Conservation (phyloP, 2,329 filamentous ascomycete genomes). For the Rosellinia necatrix region DNA sequence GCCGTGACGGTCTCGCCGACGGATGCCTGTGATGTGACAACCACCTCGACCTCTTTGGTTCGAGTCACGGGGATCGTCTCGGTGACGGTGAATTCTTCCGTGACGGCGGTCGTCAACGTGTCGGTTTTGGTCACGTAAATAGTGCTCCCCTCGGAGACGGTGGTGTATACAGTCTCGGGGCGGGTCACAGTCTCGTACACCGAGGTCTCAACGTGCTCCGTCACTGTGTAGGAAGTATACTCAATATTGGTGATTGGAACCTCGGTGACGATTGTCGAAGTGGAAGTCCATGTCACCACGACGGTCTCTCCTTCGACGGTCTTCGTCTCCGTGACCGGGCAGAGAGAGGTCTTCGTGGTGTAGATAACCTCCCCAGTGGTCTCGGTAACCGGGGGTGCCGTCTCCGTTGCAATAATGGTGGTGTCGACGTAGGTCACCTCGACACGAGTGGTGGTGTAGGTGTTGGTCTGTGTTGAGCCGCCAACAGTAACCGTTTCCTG, state of each 20-base stretch:
- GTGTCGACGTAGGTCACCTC: conserved; percentile 27
- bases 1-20: conserved; percentile 42
- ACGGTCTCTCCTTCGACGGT: conserved; percentile 49
- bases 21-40: conserved; percentile 45
- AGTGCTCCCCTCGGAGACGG: conserved; percentile 48
- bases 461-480: conserved; percentile 22
- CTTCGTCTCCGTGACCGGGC: conserved; percentile 51
- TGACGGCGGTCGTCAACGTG: conserved; percentile 47
- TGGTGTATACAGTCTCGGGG: conserved; percentile 48
- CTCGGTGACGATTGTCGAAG: conserved; percentile 41
- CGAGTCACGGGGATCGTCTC: conserved; percentile 48
- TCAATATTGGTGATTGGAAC: conserved; percentile 39
- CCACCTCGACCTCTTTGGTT: conserved; percentile 46
- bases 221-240: conserved; percentile 42
- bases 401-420: conserved; percentile 23
- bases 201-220: conserved; percentile 38
- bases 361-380: conserved; percentile 46
- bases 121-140: conserved; percentile 49
- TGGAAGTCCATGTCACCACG: conserved; percentile 48
- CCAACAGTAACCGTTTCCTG: conserved; percentile 28
- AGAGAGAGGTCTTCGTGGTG: conserved; percentile 50
- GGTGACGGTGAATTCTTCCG: conserved; percentile 44
- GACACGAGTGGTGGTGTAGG: conserved; percentile 38
- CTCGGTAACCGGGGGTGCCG: conserved; percentile 43
- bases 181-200: conserved; percentile 45